Conservation (phyloP, 805 yeast species). For the Candida corydali region DNA sequence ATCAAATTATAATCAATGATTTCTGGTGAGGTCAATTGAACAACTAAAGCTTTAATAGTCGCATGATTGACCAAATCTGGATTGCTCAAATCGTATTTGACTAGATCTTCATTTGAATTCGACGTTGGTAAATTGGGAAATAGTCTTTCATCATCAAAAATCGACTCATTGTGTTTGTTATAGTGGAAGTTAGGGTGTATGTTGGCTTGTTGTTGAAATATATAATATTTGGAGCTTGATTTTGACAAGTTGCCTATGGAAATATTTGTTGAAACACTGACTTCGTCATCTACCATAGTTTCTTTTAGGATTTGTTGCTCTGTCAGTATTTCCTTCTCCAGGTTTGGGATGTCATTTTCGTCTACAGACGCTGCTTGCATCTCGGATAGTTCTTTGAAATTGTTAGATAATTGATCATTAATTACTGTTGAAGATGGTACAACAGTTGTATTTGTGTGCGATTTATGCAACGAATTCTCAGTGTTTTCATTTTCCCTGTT, state of each 20-base stretch:
- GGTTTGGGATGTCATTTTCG: not conserved
- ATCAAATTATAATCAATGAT: constrained; percentile 71
- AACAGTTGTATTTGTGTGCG: no score
- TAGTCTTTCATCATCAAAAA: constrained; percentile 32
- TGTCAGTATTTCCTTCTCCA: no score
- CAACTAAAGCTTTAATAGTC: constrained; percentile 45
- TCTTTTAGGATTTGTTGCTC: not conserved
- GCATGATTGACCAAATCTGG: constrained; percentile 33
- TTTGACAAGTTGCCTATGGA: constrained; percentile 7
- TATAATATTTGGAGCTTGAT: constrained; percentile 8
- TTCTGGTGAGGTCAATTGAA: constrained; percentile 67
- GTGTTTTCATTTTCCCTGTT: not conserved
- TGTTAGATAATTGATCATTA: no score
- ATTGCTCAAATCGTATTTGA: constrained; percentile 31
- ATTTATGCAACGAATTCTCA: no score
- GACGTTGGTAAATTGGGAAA: constrained; percentile 27
- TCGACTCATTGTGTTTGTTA: constrained; percentile 33
- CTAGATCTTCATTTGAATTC: constrained; percentile 16
- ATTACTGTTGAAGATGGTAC: not conserved
- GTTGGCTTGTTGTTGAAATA: constrained; percentile 8
- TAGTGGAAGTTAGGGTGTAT: constrained; percentile 23
- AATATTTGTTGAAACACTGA: not conserved
- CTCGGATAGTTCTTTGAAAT: no score
- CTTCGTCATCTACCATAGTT: not conserved
- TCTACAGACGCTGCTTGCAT: no score